phyloP scores from a whole-genome alignment of 2,329 filamentous ascomycete genomes.

The Scortechinia acanthostroma region DNA sequence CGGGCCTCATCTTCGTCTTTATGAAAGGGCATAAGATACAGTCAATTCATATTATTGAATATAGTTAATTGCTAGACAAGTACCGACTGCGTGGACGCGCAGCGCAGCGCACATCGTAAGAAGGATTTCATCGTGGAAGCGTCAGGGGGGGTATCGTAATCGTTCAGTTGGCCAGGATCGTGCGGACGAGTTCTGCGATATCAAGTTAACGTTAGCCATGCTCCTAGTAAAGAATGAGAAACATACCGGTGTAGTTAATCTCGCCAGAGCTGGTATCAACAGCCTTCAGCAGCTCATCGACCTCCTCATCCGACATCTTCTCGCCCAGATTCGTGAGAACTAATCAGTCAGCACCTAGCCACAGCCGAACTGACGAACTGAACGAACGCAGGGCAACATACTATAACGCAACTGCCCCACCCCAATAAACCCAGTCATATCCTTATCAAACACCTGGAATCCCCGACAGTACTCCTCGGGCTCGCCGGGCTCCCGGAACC shows the following conservation, averaged over 20 bases:
- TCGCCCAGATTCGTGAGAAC: conserved; percentile 64
- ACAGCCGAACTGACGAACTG: too few relatives aligned
- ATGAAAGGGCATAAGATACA: too few relatives aligned
- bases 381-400: not conserved
- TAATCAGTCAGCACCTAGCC: too few relatives aligned
- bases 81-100: too few relatives aligned
- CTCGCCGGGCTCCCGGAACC: conserved; percentile 66
- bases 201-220: conserved; percentile 3
- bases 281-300: conserved; percentile 65
- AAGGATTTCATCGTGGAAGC: not conserved
- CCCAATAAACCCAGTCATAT: conserved; percentile 64
- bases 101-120: not conserved
- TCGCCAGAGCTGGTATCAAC: conserved; percentile 63
- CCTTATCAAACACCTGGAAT: conserved; percentile 69
- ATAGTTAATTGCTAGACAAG: too few relatives aligned
- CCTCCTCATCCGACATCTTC: conserved; percentile 69
- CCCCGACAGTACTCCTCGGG: conserved; percentile 66
- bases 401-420: conserved; percentile 61
- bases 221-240: conserved; percentile 3
- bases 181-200: conserved; percentile 39
- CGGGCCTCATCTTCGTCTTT: too few relatives aligned
- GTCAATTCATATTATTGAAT: too few relatives aligned
- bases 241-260: conserved; percentile 60
- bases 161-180: conserved; percentile 42
- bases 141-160: not conserved